Evolutionary conservation across 345 rosid species (phyloP), one percentile per base, ranked within the genome.

Genomic region (Populus ilicifolia): DNA sequence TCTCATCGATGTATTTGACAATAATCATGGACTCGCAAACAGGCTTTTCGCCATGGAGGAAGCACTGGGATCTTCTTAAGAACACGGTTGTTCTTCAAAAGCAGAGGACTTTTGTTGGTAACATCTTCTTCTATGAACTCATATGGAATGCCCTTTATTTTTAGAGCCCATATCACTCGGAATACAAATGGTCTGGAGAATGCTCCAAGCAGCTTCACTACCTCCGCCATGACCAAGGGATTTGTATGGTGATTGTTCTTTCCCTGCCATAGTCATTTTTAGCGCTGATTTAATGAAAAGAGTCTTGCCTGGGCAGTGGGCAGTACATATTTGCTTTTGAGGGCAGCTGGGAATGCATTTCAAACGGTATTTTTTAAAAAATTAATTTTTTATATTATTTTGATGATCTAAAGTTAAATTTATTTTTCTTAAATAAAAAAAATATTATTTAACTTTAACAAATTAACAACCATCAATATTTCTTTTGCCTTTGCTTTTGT

Each of bases 11-110:
- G 44, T 52, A 52, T 14, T 71, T 12, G 35, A 52, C 44, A 52
- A 71, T 52, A 14, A 71, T n/a, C 56, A 71, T 61, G 56, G 65
- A 71, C 38, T 71, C 75, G 18, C 43, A 50, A 71, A 18, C 27
- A 4, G 65, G 20, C 17, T 30, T 50, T 3, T 62, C 30, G 21
- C 36, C 21, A 35, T 71, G 75, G 12, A 71, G 20, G 20, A 21
- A 71, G 63, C 25, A 71, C 27, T 8, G 64, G 43, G 20, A 48
- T 50, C n/a, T 71, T 30, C 18, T 46, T 41, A 36, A 61, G 54
- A 38, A 62, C 68, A 36, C 59, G 76, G 76, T 73, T 73, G 1
- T 23, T 61, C 25, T 61, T 61, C 7, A 73, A 69, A 13, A 73
- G 69, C 46, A 39, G 20, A 23, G 68, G 68, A 25, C 76, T 62